Conservation (phyloP, 345 rosid genomes). For the Ceriops zippeliana region DNA sequence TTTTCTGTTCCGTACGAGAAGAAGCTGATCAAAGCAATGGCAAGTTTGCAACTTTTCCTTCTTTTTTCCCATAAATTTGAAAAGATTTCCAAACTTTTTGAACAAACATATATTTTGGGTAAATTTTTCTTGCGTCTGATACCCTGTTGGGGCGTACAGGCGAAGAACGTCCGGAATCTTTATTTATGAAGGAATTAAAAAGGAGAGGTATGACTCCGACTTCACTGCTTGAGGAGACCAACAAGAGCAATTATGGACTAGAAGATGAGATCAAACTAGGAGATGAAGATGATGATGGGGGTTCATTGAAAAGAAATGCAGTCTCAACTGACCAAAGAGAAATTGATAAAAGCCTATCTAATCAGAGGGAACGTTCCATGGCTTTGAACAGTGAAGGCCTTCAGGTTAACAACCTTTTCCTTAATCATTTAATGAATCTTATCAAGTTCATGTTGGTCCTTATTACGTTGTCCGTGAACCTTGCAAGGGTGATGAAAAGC, state of each 20-base stretch:
- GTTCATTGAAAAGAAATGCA: constrained; percentile 53
- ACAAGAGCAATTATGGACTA: constrained; percentile 37
- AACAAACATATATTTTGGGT: not conserved
- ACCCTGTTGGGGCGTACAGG: constrained; percentile 36
- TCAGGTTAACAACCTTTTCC: constrained; percentile 47
- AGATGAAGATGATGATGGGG: constrained; percentile 44
- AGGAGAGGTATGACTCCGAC: constrained; percentile 91
- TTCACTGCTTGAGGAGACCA: constrained; percentile 72
- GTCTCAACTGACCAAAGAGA: constrained; percentile 44
- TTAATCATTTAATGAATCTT: not conserved
- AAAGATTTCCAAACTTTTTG: not conserved
- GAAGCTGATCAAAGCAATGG: constrained; percentile 61
- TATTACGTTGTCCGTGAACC: too few relatives aligned
- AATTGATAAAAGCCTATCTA: constrained; percentile 48
- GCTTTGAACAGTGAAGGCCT: constrained; percentile 96
- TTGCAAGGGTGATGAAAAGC: too few relatives aligned
- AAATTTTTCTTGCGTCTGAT: not conserved
- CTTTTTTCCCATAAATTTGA: not conserved
- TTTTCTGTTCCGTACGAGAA: constrained; percentile 47
- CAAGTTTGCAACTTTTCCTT: constrained; percentile 21
- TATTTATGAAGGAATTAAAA: constrained; percentile 88
- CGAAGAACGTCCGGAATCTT: constrained; percentile 89
- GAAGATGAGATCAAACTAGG: constrained; percentile 51
- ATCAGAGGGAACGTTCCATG: constrained; percentile 84
- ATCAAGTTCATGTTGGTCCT: not conserved